These are phyloP conservation scores for Volvox reticuliferus DNA, from an alignment of 139 green algal genomes.

Conservation along the genomic window DNA sequence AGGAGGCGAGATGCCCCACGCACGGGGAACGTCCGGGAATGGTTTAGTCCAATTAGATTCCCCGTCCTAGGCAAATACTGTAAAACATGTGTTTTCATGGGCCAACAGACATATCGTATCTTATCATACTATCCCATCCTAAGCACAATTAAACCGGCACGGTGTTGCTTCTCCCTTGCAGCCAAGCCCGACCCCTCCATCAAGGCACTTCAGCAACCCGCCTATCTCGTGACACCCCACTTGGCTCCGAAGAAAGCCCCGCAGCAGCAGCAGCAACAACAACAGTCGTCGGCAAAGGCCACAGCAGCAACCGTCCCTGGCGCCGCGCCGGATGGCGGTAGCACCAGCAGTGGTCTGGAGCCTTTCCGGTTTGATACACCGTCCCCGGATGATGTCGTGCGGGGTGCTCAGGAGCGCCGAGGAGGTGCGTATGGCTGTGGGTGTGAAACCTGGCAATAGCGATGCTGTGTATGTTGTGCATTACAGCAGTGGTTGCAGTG, in stretches of 20 bases:
- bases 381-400: slow-evolving; percentile 79
- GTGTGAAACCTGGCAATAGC: neutral
- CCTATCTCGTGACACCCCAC: slow-evolving; percentile 40
- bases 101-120: too few species aligned
- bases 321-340: too few species aligned
- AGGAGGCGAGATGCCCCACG: too few species aligned
- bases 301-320: neutral
- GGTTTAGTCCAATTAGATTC: too few species aligned
- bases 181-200: slow-evolving; percentile 51
- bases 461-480: too few species aligned
- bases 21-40: too few species aligned
- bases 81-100: too few species aligned
- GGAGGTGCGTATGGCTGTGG: neutral
- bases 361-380: slow-evolving; percentile 76
- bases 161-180: slow-evolving; percentile 1
- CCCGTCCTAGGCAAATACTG: too few species aligned
- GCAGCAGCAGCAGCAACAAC: slow-evolving; percentile 6
- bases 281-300: neutral
- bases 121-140: too few species aligned
- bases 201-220: slow-evolving; percentile 37
- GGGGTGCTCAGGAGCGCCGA: slow-evolving; percentile 56
- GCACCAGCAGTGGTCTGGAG: neutral
- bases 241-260: slow-evolving; percentile 5
- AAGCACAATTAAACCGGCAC: too few species aligned
- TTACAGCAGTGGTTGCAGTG: too few species aligned